Percentiles rank a stretch among this genome's conserved stretches.
Evolutionary conservation across 805 yeast species (phyloP).

Genomic region (Saccharomycopsis fibuligera): DNA sequence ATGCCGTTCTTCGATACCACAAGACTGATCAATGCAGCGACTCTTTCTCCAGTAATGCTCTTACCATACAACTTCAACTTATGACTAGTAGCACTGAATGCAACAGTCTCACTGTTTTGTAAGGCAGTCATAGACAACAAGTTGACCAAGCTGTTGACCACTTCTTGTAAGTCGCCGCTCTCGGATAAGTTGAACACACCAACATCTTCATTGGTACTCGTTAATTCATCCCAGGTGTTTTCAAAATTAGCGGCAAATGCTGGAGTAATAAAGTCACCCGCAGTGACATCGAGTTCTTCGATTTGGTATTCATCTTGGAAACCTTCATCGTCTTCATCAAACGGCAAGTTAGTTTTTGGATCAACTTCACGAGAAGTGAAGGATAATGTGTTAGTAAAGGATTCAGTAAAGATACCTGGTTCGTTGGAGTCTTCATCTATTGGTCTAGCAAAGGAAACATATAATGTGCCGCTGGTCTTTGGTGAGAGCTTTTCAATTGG

Average conservation of each 20-base stretch:
- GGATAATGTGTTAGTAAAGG: conserved; percentile 60
- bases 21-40: conserved; percentile 37
- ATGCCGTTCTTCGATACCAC: conserved; percentile 39
- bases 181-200: conserved; percentile 59
- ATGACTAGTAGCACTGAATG: conserved; percentile 48
- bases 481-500: conserved; percentile 72
- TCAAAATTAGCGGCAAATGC: conserved; percentile 73
- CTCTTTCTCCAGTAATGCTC: conserved; percentile 45
- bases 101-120: conserved; percentile 62
- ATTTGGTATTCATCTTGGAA: conserved; percentile 91
- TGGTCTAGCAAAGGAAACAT: conserved; percentile 67
- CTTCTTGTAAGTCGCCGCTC: conserved; percentile 42
- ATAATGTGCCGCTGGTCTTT: conserved; percentile 63
- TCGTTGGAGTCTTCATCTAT: conserved; percentile 30
- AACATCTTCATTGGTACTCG: conserved; percentile 43
- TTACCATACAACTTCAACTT: conserved; percentile 78
- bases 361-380: conserved; percentile 78
- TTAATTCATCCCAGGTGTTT: conserved; percentile 65
- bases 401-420: conserved; percentile 32
- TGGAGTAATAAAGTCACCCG: conserved; percentile 81
- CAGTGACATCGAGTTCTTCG: conserved; percentile 64
- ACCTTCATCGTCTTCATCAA: conserved; percentile 69
- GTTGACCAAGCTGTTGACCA: conserved; percentile 46
- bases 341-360: conserved; percentile 59
- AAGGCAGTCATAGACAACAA: conserved; percentile 62